Evolutionary conservation across 768 basidiomycete species (phyloP).

Genomic region (Russula vinacea): DNA sequence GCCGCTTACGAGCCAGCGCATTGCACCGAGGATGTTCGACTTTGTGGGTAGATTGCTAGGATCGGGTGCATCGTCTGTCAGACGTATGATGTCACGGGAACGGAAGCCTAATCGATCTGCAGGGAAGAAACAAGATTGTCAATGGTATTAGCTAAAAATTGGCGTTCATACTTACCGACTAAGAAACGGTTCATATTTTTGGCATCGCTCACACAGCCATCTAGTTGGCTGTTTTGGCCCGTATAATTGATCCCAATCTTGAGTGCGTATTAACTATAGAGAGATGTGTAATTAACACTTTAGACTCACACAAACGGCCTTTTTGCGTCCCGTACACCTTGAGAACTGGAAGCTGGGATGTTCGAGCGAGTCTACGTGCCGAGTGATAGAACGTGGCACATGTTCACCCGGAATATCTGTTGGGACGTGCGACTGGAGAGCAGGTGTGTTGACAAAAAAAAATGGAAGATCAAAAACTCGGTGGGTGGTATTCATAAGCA

Average conservation of each 20-base stretch:
- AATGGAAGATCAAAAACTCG: conserved; percentile 1
- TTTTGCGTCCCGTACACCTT: conserved; percentile 45
- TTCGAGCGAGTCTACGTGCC: conserved; percentile 5
- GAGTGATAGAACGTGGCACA: background rate
- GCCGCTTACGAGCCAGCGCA: conserved; percentile 49
- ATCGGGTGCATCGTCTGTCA: conserved; percentile 44
- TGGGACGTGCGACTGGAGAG: background rate
- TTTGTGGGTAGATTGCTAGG: conserved; percentile 43
- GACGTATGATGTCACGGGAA: conserved; percentile 47
- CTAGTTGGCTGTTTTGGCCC: conserved; percentile 39
- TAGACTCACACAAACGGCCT: conserved; percentile 40
- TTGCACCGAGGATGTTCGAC: conserved; percentile 48
- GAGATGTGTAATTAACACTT: background rate
- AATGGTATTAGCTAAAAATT: background rate
- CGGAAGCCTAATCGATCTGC: conserved; percentile 42
- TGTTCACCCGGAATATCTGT: background rate
- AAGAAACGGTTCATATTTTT: conserved; percentile 45
- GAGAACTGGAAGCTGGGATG: conserved; percentile 40
- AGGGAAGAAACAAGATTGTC: background rate
- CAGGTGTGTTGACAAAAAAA: background rate
- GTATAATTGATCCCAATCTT: conserved; percentile 49
- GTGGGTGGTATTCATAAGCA: background rate
- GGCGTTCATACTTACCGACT: conserved; percentile 28
- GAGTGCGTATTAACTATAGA: background rate
- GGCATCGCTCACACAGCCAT: conserved; percentile 52